phyloP scores from a whole-genome alignment of 805 yeast genomes.

The Metschnikowia cubensis region DNA sequence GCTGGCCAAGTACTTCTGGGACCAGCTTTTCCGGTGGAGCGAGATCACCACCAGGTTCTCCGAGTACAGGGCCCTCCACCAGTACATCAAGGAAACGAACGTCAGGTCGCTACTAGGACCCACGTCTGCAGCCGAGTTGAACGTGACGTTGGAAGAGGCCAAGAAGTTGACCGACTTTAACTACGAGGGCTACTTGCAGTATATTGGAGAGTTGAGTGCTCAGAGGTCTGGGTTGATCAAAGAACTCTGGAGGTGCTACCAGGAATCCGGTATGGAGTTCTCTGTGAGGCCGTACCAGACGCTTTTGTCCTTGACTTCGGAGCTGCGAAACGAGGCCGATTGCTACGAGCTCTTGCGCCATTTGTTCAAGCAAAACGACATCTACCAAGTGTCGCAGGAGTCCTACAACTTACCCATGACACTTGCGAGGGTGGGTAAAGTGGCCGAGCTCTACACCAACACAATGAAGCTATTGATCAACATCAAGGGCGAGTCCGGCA shows the following conservation, averaged over 20 bases:
- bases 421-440: slow-evolving; percentile 2
- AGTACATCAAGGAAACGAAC: slow-evolving; percentile 22
- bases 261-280: slow-evolving; percentile 21
- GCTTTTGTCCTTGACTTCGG: slow-evolving; percentile 24
- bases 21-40: slow-evolving; percentile 34
- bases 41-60: slow-evolving; percentile 31
- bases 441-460: slow-evolving; percentile 15
- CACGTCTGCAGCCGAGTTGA: slow-evolving; percentile 4
- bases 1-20: slow-evolving; percentile 31
- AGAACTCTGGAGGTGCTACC: slow-evolving; percentile 36
- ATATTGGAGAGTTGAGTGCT: slow-evolving; percentile 20
- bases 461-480: slow-evolving; percentile 27
- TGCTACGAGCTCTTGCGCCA: slow-evolving; percentile 23
- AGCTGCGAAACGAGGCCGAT: slow-evolving; percentile 16
- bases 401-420: slow-evolving; percentile 18
- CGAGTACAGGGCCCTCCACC: slow-evolving; percentile 24
- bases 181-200: slow-evolving; percentile 34
- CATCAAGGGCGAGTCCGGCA: slow-evolving; percentile 24
- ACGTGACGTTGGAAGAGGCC: slow-evolving; percentile 22
- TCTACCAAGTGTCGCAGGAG: slow-evolving; percentile 12
- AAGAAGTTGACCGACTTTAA: slow-evolving; percentile 34
- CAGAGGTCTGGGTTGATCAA: slow-evolving; percentile 25
- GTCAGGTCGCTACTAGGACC: slow-evolving; percentile 10
- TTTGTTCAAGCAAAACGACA: slow-evolving; percentile 13
- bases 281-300: slow-evolving; percentile 23